Evolutionary conservation across 805 yeast genomes (phyloP).

Genomic region (Starmerella vaccinii): DNA sequence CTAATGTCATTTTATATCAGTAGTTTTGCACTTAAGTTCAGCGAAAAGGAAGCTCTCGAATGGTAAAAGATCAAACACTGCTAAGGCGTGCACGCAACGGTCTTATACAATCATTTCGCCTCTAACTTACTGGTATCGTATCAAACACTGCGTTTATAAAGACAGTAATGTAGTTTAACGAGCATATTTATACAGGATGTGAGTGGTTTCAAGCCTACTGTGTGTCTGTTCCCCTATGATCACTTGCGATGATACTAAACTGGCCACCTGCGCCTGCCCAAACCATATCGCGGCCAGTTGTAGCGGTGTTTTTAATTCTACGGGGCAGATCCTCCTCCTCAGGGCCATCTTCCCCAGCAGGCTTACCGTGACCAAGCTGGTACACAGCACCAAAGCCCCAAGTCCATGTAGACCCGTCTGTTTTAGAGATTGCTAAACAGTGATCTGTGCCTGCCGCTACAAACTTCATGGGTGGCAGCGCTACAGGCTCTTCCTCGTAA

Average conservation of each 20-base stretch:
- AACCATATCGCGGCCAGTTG: conserved; percentile 61
- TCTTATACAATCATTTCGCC: too few species aligned
- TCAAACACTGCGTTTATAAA: too few species aligned
- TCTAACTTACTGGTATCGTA: too few species aligned
- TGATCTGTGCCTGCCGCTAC: conserved; percentile 89
- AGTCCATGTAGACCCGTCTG: conserved; percentile 74
- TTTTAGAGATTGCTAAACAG: conserved; percentile 64
- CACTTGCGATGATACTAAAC: conserved; percentile 81
- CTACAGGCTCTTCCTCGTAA: conserved; percentile 26
- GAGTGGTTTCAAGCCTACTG: too few species aligned
- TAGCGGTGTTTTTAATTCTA: conserved; percentile 86
- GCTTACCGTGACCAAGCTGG: conserved; percentile 85
- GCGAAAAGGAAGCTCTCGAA: too few species aligned
- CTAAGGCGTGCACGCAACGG: too few species aligned
- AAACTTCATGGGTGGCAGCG: conserved; percentile 46
- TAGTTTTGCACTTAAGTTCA: too few species aligned
- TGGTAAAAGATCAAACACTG: too few species aligned
- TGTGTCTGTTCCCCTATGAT: conserved; percentile 7
- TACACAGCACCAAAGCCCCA: conserved; percentile 99
- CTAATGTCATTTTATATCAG: too few species aligned
- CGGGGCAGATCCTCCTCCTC: conserved; percentile 83
- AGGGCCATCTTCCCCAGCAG: conserved; percentile 73
- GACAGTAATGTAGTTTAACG: background rate
- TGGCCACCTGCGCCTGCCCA: conserved; percentile 93
- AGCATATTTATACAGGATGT: background rate